Evolutionary conservation across 2,329 filamentous ascomycete genomes (phyloP).

Genomic region (Diplodia seriata): DNA sequence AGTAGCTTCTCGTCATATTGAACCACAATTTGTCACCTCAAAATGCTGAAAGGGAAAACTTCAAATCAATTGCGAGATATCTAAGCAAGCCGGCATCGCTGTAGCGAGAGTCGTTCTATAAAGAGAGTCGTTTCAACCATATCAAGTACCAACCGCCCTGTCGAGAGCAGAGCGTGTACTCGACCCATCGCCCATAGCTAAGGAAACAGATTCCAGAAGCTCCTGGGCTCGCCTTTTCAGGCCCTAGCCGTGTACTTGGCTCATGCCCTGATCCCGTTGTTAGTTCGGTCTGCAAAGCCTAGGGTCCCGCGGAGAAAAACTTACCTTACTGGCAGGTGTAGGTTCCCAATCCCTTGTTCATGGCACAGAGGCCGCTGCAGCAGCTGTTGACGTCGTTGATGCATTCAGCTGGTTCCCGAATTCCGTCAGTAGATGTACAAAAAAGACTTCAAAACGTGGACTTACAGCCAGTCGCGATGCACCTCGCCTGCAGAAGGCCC

Average conservation of each 20-base stretch:
- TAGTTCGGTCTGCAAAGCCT: not conserved
- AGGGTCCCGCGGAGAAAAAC: not conserved
- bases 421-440: not conserved
- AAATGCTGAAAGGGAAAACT: not conserved
- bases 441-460: not conserved
- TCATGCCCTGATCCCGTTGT: not conserved
- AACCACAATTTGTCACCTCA: too few species aligned
- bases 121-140: not conserved
- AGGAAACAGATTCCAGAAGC: not conserved
- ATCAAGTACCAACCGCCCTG: not conserved
- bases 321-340: not conserved
- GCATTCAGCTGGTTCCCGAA: not conserved
- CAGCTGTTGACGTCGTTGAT: conserved; percentile 20
- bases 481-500: not conserved
- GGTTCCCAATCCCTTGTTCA: not conserved
- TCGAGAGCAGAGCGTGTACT: not conserved
- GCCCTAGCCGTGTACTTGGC: not conserved
- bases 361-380: not conserved
- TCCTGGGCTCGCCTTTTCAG: not conserved
- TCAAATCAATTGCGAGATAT: not conserved
- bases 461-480: not conserved
- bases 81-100: not conserved
- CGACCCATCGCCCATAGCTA: not conserved
- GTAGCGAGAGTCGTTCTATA: not conserved
- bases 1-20: too few species aligned